Evolutionary conservation across 192 early-diverging fungal species (phyloP), one percentile per base, ranked within the genome.

Genomic region (Coemansia sp.): DNA sequence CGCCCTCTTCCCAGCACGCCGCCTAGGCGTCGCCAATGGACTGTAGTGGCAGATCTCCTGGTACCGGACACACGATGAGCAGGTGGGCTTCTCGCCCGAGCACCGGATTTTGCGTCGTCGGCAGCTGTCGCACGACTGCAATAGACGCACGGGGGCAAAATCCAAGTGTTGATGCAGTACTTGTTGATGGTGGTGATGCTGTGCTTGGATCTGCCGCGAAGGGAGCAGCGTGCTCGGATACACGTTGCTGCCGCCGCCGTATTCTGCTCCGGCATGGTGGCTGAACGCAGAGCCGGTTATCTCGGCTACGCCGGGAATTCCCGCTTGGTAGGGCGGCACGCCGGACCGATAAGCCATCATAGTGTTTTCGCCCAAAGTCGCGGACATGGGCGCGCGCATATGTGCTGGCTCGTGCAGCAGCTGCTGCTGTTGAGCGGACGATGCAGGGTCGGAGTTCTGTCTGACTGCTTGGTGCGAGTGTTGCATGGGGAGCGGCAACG

Each of bases 61-160:
- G 64, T 77, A 75, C 44, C 80, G 41, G 8, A 75, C 62, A 34
- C 84, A 85, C 33, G 79, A 70, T 53, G 79, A 75, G 70, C 84
- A 85, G n/a, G 56, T 67, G 11, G 84, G 84, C 57, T 79, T 78
- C 36, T 79, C 79, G 13, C 84, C 84, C 0, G 75, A 81, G 63
- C 84, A 85, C 41, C 75, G 67, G 54, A 81, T 81, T 29, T 85
- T 85, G 57, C 79, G 75, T 34, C 74, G 36, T 16, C 84, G 66
- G 66, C 84, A 85, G 69, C 72, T 77, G 35, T 85, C 84, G 64
- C 84, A 85, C 24, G 84, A 81, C 36, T 77, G 79, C 48, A 85
- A 57, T 33, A 85, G 73, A 59, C 78, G 78, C 4, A 83, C 69
- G 2, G 59, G 64, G 10, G 45, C 46, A 4, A 35, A 35, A 29